Evolutionary conservation across 2,329 filamentous ascomycete genomes (phyloP).

Genomic region (Ophiocordyceps camponoti-rufipedis): DNA sequence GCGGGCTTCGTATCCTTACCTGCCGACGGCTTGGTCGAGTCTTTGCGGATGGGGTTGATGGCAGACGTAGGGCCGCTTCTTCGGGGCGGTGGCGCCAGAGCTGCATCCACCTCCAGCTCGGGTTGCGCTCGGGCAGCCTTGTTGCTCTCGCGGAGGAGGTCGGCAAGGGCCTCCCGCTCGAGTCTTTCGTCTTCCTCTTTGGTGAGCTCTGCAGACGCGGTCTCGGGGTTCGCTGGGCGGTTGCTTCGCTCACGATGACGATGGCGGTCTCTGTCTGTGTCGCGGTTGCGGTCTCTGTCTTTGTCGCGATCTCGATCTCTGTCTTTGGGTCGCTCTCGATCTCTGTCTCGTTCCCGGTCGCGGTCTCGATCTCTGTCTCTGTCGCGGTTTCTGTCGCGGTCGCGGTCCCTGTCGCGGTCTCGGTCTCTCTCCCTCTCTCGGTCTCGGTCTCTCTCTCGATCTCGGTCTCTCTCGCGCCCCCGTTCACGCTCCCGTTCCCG

Average conservation of each 20-base stretch:
- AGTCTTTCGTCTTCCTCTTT: conserved; percentile 39
- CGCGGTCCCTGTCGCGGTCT: background rate
- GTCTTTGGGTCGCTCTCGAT: conserved; percentile 7
- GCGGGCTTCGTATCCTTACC: background rate
- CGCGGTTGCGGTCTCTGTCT: conserved; percentile 5
- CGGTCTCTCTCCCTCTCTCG: conserved; percentile 9
- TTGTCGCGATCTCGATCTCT: conserved; percentile 13
- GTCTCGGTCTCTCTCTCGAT: conserved; percentile 13
- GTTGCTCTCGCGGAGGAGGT: conserved; percentile 40
- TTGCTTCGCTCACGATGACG: conserved; percentile 14
- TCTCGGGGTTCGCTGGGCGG: conserved; percentile 17
- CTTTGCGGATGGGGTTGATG: conserved; percentile 34
- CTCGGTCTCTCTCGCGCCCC: conserved; percentile 13
- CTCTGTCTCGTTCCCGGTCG: conserved; percentile 10
- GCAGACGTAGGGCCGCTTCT: conserved; percentile 35
- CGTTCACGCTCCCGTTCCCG: conserved; percentile 12
- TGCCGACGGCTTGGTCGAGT: conserved; percentile 21
- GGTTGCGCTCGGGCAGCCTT: conserved; percentile 27
- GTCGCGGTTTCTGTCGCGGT: background rate
- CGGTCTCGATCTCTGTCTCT: conserved; percentile 6
- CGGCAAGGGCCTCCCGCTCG: conserved; percentile 38
- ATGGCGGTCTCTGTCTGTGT: conserved; percentile 10
- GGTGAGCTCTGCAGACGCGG: conserved; percentile 33
- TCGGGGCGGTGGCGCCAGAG: conserved; percentile 35
- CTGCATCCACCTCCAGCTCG: conserved; percentile 37